Base-by-base conservation (phyloP, 129 eudicot genomes). In the Arctium minus region DNA sequence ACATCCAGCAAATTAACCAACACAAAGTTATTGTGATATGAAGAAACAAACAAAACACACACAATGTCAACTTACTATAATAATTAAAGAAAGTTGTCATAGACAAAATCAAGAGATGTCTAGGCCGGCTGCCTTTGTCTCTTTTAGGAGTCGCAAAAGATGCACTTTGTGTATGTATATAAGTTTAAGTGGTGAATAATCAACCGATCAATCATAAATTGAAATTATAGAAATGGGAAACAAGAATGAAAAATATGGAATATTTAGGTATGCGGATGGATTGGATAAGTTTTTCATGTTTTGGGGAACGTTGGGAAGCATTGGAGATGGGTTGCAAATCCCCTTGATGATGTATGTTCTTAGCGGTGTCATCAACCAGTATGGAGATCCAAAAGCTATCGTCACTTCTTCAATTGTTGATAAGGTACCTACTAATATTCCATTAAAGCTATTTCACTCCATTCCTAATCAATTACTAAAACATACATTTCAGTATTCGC, bases 311-410 rank as follows among this genome's bases (percentile, higher is more conserved):
- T 75, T 92, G 48, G 97, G 97, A 32, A 88, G 97, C 87, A 86
- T 92, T 13, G 94, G 97, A 70, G 97, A 92, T 89, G 97, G 97
- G 56, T 30, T 88, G 77, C 94, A 90, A 77, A 36, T 90, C 65
- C 94, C 97, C 40, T 89, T 92, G 1, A 90, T 79, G 88, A 92
- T 92, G 97, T 92, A 73, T 76, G 91, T 92, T 37, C 97, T 92
- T 53, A 92, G 94, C 70, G 82, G 36, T 74, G 89, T 90, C 5
- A 92, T 90, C 77, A 92, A 92, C 32, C 81, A 87, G 0, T 92
- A 90, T 46, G 97, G 88, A 31, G 75, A 90, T 30, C 97, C 87
- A 3, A 74, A 70, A 36, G 56, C 13, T 56, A 5, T 12, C 0
- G 85, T 92, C 76, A 75, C 91, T 8, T 46, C 44, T 17, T 33